phyloP scores from a whole-genome alignment of 1,139 yeast species.

The Pichia sp. region DNA sequence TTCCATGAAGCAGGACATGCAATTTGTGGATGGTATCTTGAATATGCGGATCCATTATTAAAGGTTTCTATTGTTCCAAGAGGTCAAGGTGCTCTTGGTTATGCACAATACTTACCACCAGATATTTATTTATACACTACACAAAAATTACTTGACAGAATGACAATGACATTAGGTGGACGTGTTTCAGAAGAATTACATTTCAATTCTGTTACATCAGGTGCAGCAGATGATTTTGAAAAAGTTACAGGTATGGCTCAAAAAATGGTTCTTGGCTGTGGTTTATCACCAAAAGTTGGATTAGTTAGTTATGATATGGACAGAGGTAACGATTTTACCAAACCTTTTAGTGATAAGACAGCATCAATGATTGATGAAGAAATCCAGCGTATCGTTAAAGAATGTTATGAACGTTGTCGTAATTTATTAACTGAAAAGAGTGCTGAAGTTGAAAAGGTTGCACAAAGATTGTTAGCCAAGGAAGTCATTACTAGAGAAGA shows the following conservation, averaged over 20 bases:
- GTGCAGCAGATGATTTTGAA: constrained; percentile 94
- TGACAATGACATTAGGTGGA: constrained; percentile 97
- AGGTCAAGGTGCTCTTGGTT: constrained; percentile 96
- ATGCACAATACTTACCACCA: constrained; percentile 94
- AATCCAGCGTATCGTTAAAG: constrained; percentile 72
- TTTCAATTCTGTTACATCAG: constrained; percentile 84
- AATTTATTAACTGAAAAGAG: constrained; percentile 62
- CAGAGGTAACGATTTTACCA: constrained; percentile 50
- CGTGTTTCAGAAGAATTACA: constrained; percentile 92
- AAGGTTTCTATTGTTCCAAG: constrained; percentile 96
- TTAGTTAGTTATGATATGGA: constrained; percentile 50
- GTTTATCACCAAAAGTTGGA: constrained; percentile 86
- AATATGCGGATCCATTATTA: constrained; percentile 84
- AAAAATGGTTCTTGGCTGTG: constrained; percentile 85
- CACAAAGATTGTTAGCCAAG: constrained; percentile 68
- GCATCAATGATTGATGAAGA: constrained; percentile 76
- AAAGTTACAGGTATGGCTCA: constrained; percentile 94
- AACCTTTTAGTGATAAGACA: constrained; percentile 89
- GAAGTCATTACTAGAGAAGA: constrained; percentile 79
- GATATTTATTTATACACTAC: constrained; percentile 80
- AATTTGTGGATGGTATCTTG: constrained; percentile 91
- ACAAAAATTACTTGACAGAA: constrained; percentile 76
- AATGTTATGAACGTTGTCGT: constrained; percentile 68
- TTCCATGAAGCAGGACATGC: constrained; percentile 99
- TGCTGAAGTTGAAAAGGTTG: constrained; percentile 74